Base-by-base conservation (phyloP, 2,329 filamentous ascomycete species). In the Fusarium irregulare region DNA sequence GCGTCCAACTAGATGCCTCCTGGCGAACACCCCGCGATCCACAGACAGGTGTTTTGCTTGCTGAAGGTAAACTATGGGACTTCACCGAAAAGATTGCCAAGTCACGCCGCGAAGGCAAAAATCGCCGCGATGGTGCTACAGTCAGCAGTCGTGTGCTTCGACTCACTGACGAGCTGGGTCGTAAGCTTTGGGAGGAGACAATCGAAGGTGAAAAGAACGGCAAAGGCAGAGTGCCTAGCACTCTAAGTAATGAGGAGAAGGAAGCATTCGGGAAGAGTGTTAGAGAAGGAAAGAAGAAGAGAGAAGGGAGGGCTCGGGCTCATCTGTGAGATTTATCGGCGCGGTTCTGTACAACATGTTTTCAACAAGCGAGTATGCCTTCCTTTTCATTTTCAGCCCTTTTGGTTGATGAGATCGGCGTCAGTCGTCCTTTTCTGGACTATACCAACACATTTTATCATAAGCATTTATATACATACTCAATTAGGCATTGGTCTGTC, bases 71-170 rank as follows among this genome's bases (percentile, higher is more conserved):
- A 64, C 83, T 99, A 9, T 99, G 96, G 96, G 89, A 93, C 59
- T 97, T 98, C 75, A 95, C 92, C 7, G 94, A 97, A 78, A 88
- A 91, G 76, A 97, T 99, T 68, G 93, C 93, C 10, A 86, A 89
- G 51, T 92, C 89, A 46, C 86, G 96, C 32, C 86, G 95, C 45
- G 96, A 98, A 82, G 96, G 96, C 11, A 99, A 98, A 88, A 98
- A 98, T 78, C 85, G 96, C 23, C 87, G 95, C n/a, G 96, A 99
- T 78, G 94, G 94, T 14, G 92, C 91, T 2, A 97, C 94, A 0
- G 94, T 98, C 5, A 92, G 91, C 73, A 92, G 88, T 14, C 86
- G 96, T 21, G 95, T 99, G 13, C 80, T 98, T 40, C 83, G 85
- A 9, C 84, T 98, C 72, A 91, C 92, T 11, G 94, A 97, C 76